Percentiles rank a stretch among this genome's conserved stretches.
Conservation (phyloP, 768 basidiomycete species). For the Auricularia heimuer region DNA sequence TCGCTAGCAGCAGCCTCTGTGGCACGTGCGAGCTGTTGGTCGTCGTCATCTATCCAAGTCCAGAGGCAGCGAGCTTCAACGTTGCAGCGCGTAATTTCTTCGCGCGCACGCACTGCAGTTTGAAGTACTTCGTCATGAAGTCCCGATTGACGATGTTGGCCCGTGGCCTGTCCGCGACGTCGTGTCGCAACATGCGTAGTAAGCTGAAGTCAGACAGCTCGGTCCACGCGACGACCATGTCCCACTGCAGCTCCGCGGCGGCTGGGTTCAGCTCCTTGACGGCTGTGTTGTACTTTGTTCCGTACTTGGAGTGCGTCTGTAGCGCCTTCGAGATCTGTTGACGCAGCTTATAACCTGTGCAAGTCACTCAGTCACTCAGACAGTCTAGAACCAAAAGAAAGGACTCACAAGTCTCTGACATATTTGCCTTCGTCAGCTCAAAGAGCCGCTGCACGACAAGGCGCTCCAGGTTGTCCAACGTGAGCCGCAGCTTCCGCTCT, state of each 20-base stretch:
- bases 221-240: too few relatives aligned
- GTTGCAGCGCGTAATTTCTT: constrained; percentile 23
- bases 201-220: constrained; percentile 22
- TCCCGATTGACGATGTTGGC: constrained; percentile 27
- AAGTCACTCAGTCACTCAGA: background rate
- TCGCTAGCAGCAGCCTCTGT: too few relatives aligned
- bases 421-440: constrained; percentile 20
- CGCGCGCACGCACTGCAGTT: constrained; percentile 19
- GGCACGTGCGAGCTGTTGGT: background rate
- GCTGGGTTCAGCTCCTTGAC: constrained; percentile 13
- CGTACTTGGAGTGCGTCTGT: constrained; percentile 18
- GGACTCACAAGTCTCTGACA: constrained; percentile 15
- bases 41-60: constrained; percentile 21
- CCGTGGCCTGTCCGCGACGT: constrained; percentile 20
- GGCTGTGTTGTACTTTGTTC: constrained; percentile 24
- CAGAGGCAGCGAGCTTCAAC: constrained; percentile 23
- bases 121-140: constrained; percentile 19
- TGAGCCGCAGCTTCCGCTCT: constrained; percentile 12
- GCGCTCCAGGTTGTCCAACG: constrained; percentile 21
- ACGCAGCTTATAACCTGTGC: constrained; percentile 25
- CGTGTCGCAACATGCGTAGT: constrained; percentile 16
- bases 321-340: constrained; percentile 27
- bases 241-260: too few relatives aligned
- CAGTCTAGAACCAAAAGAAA: background rate
- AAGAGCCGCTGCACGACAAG: constrained; percentile 23